Conservation (phyloP, 768 basidiomycete species). For the Naganishia vishniacii region DNA sequence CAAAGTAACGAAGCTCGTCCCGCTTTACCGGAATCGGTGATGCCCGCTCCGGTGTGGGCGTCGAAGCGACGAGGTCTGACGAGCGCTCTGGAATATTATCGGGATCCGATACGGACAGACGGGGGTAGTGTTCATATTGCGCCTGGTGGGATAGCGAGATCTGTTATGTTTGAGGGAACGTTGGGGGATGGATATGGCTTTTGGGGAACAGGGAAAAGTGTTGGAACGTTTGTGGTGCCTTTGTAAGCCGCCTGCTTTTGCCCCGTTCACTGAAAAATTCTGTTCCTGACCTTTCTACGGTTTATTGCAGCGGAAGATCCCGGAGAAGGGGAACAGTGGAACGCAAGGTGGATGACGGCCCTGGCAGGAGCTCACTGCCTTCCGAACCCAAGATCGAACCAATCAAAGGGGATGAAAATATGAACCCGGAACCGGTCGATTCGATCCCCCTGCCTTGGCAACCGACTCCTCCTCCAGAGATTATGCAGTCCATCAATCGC, state of each 20-base stretch:
- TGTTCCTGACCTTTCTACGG: too few relatives aligned
- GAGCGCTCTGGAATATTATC: conserved; percentile 35
- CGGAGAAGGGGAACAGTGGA: background rate
- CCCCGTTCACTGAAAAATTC: too few relatives aligned
- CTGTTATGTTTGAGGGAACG: conserved; percentile 40
- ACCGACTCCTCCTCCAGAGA: background rate
- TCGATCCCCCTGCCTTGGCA: background rate
- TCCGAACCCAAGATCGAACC: background rate
- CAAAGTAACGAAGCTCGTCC: conserved; percentile 32
- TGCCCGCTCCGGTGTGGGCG: conserved; percentile 37
- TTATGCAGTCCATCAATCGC: background rate
- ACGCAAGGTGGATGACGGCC: too few relatives aligned
- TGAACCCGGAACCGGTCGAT: conserved; percentile 2
- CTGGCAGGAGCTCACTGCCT: too few relatives aligned
- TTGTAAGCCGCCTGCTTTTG: conserved; percentile 36
- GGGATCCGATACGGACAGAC: conserved; percentile 32
- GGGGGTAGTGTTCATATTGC: conserved; percentile 42
- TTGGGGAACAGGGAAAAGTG: conserved; percentile 34
- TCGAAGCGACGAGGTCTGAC: conserved; percentile 32
- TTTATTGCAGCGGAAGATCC: background rate
- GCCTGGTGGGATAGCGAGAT: conserved; percentile 37
- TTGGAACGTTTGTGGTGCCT: conserved; percentile 34
- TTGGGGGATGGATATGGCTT: conserved; percentile 29
- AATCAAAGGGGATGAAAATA: background rate
- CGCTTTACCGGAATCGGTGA: background rate